Conservation (phyloP, 139 green algal species). For the Pseudopediastrum boryanum region DNA sequence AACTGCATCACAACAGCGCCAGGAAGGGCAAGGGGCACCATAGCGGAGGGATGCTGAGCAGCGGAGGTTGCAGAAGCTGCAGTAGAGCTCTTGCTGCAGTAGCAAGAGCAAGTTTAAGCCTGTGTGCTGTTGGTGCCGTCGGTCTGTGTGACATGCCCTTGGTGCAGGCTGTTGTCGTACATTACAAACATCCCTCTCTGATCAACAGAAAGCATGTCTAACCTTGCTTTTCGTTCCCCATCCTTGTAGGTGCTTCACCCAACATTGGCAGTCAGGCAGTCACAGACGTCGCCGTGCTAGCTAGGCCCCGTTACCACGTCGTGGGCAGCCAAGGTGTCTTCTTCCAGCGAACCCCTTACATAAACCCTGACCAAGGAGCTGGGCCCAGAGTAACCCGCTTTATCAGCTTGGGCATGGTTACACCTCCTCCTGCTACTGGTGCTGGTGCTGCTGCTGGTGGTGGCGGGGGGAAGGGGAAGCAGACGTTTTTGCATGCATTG, state of each 20-base stretch:
- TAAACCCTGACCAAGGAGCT: slow-evolving; percentile 76
- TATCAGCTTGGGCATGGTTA: slow-evolving; percentile 76
- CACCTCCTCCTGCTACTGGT: neutral
- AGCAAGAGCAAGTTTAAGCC: neutral
- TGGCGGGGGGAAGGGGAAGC: slow-evolving; percentile 57
- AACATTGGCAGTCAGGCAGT: neutral
- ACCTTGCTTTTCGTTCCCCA: neutral
- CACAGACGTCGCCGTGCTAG: slow-evolving; percentile 49
- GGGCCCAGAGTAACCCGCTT: slow-evolving; percentile 87
- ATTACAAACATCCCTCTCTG: neutral
- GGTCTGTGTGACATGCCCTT: neutral
- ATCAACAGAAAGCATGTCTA: neutral
- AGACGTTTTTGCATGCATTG: slow-evolving; percentile 87
- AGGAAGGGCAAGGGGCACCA: too few relatives aligned
- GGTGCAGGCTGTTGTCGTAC: neutral
- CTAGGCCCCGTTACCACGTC: slow-evolving; percentile 76
- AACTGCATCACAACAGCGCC: too few relatives aligned
- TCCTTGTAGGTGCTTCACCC: neutral
- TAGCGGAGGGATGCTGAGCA: too few relatives aligned
- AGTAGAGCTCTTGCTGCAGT: too few relatives aligned
- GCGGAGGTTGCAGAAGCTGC: too few relatives aligned
- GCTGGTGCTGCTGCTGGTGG: slow-evolving; percentile 19
- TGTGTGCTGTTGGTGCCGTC: neutral
- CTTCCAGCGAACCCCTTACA: slow-evolving; percentile 81
- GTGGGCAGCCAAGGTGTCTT: slow-evolving; percentile 53